Base-by-base conservation (phyloP, 345 rosid genomes). In the Melaleuca quinquenervia region DNA sequence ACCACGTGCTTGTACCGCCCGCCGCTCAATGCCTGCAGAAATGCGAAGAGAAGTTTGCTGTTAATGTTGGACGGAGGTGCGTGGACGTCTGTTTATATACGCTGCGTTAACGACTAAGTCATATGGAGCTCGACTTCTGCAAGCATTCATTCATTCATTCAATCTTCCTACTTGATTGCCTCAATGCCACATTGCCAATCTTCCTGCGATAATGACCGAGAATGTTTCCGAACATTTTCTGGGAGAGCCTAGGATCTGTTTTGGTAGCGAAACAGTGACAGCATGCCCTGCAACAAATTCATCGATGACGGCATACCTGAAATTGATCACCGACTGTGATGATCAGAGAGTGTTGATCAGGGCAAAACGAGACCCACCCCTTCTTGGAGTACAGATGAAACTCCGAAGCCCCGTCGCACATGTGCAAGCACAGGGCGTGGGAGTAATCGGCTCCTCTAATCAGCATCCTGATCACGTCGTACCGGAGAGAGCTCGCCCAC, bases 351-450 rank as follows among this genome's bases (percentile, higher is more conserved):
- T 91, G 92, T 45, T 92, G 87, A 21, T 89, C 94, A 2, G 95
- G 98, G 87, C 86, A 86, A 86, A 97, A 97, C 10, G 97, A 92
- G 5, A 93, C 86, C 98, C 98, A 96, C 45, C 96, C 97, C 90
- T 94, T 96, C 91, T 93, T 97, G 84, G 98, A 95, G 90, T 97
- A 97, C 82, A 94, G 95, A 88, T 94, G 98, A 52, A 96, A 96
- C 84, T 94, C 94, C 20, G 93, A 90, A 29, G 90, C 90, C 0
- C 90, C 93, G 87, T 92, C 88, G 84, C 92, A 94, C 11, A 91
- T 62, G 85, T 91, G 95, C 58, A 95, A 90, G 75, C 94, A 86
- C 84, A 95, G 86, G 76, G 96, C 93, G 88, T 97, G 99, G 50
- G 96, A 92, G 86, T 92, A 89, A 60, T 95, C 98, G 18, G 87